Conservation (phyloP, 2,329 filamentous ascomycete species). For the Plectosphaerella plurivora region DNA sequence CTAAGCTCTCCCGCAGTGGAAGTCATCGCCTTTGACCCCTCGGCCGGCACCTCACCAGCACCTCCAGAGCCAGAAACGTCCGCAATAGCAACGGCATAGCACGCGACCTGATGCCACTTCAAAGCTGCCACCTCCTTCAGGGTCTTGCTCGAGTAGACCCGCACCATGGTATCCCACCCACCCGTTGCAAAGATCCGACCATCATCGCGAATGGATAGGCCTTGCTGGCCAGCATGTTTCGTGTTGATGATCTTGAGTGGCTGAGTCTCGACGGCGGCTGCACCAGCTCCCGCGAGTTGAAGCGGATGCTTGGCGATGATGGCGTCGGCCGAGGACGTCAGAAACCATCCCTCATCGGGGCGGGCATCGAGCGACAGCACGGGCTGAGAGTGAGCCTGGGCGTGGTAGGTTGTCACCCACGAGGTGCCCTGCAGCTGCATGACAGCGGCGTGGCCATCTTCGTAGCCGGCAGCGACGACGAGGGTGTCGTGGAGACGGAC, state of each 20-base stretch:
- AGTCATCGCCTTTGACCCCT: constrained; percentile 4
- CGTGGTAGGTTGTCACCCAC: constrained; percentile 56
- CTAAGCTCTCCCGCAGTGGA: constrained; percentile 23
- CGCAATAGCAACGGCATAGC: constrained; percentile 76
- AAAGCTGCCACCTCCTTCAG: constrained; percentile 86
- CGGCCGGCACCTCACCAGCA: neutral
- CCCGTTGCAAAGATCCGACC: constrained; percentile 82
- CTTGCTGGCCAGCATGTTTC: constrained; percentile 87
- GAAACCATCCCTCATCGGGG: constrained; percentile 51
- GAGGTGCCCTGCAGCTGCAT: constrained; percentile 43
- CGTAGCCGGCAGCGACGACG: constrained; percentile 72
- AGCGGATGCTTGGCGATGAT: constrained; percentile 68
- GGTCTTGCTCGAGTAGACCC: constrained; percentile 76
- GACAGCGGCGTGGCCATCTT: constrained; percentile 73
- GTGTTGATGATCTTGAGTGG: constrained; percentile 66
- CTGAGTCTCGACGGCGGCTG: constrained; percentile 30
- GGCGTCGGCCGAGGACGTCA: constrained; percentile 81
- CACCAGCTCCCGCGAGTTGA: constrained; percentile 9
- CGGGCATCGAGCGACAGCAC: constrained; percentile 68
- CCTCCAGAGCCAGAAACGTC: constrained; percentile 21
- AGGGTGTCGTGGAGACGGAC: constrained; percentile 47
- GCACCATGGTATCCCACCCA: constrained; percentile 80
- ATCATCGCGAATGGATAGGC: constrained; percentile 71
- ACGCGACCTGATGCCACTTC: constrained; percentile 90
- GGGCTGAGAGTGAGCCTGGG: constrained; percentile 71